Percentiles rank a stretch among this genome's conserved stretches.
These are phyloP conservation scores for Colletotrichum sp. DNA, from an alignment of 2,329 filamentous ascomycete genomes.

Conservation along the genomic window DNA sequence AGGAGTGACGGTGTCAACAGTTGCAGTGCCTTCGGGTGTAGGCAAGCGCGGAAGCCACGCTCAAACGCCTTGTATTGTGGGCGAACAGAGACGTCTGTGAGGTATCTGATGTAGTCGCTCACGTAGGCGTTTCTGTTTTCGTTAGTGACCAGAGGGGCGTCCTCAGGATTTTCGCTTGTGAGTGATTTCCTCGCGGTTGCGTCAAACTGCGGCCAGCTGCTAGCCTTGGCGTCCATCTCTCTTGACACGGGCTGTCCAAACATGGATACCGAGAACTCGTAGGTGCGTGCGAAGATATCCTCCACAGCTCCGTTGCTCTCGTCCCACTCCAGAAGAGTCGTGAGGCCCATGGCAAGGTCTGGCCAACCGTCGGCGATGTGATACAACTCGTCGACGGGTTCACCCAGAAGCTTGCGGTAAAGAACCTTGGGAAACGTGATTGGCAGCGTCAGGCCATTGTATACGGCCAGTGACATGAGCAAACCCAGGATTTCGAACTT, in stretches of 20 bases:
- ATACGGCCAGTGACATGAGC: conserved; percentile 87
- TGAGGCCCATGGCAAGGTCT: conserved; percentile 76
- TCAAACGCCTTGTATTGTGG: conserved; percentile 83
- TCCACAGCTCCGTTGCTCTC: conserved; percentile 77
- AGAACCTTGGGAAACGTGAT: conserved; percentile 86
- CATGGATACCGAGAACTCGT: conserved; percentile 77
- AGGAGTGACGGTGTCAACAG: conserved; percentile 76
- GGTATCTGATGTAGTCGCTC: conserved; percentile 82
- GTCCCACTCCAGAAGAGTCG: conserved; percentile 76
- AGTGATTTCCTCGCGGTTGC: conserved; percentile 29
- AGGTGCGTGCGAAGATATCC: conserved; percentile 83
- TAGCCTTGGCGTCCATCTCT: conserved; percentile 53
- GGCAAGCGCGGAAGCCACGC: conserved; percentile 78
- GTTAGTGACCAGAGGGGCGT: conserved; percentile 79
- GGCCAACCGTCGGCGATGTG: conserved; percentile 91
- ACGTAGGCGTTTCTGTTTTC: conserved; percentile 81
- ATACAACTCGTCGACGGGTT: conserved; percentile 72
- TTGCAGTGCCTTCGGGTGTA: conserved; percentile 72
- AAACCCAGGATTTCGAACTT: conserved; percentile 90
- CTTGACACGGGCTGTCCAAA: conserved; percentile 63
- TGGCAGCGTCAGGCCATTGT: conserved; percentile 91
- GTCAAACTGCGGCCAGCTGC: conserved; percentile 61
- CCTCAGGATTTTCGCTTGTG: conserved; percentile 46
- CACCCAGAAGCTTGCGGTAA: conserved; percentile 79
- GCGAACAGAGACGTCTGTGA: conserved; percentile 78